Evolutionary conservation across 306 rosid species (phyloP), one percentile per base, ranked within the genome.

Genomic region (Gleditsia sinensis): DNA sequence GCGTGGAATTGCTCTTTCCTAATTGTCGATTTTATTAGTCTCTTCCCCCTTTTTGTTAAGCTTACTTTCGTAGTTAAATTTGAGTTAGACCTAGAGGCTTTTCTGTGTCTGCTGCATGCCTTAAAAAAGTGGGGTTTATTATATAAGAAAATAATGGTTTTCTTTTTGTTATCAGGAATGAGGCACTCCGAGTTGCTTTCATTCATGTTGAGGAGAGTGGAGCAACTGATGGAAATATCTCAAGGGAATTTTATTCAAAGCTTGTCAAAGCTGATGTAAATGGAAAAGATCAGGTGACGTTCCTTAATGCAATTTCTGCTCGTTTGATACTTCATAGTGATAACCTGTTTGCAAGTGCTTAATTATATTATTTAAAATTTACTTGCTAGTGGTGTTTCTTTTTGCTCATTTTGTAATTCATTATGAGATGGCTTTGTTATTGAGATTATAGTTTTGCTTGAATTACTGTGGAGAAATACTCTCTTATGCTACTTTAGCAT

Each of bases 101-200:
- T 30, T 21, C 54, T 45, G 54, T 58, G 13, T 7, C 27, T 71
- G 12, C 14, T 0, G 9, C 34, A 2, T 0, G 0, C 9, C 42
- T 5, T 4, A 13, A 33, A 33, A 33, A 32, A 19, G 1, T 61
- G 24, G 17, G 54, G 19, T 56, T 5, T 1, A 3, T 57, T 21
- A 56, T n/a, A 17, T 23, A 67, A 48, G 7, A 34, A 7, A 72
- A 62, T 36, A 49, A 42, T n/a, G 24, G n/a, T 63, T 34, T 69
- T 75, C 14, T 71, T 24, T 55, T 36, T 60, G 46, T 40, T 53
- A 24, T 73, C 79, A 94, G 98, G 85, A 94, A 94, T 83, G 98
- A 94, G 80, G 97, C 93, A 78, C 97, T 94, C 67, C 96, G 98
- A 56, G 98, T 94, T 83, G 98, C 98, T 62, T 94, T 91, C 84